phyloP scores from a whole-genome alignment of 2,329 filamentous ascomycete genomes.

The Nothophoma quercina region DNA sequence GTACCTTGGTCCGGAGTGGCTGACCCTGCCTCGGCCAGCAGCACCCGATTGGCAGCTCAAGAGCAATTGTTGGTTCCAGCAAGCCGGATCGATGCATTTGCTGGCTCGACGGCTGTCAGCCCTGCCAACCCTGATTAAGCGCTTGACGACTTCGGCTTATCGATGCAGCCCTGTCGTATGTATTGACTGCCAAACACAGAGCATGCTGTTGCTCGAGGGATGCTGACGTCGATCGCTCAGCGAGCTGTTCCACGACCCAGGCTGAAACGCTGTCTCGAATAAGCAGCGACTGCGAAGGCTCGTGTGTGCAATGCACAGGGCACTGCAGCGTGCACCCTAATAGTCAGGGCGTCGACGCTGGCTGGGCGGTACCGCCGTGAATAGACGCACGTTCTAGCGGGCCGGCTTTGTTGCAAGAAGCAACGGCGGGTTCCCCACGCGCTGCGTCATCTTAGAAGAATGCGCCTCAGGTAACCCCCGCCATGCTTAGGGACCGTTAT shows the following conservation, averaged over 20 bases:
- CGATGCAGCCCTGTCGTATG: neutral
- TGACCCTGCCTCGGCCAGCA: neutral
- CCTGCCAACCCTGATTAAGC: constrained; percentile 3
- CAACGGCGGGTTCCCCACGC: constrained; percentile 19
- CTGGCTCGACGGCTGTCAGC: constrained; percentile 7
- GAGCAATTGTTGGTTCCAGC: neutral
- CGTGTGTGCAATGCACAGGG: neutral
- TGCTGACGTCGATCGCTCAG: constrained; percentile 5
- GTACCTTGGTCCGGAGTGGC: neutral
- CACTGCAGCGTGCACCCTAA: neutral
- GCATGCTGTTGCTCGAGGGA: neutral
- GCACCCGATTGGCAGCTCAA: constrained; percentile 5
- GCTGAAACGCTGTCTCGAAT: neutral
- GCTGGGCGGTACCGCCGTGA: neutral
- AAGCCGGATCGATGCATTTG: constrained; percentile 1
- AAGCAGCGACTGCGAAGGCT: neutral
- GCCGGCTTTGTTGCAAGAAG: constrained; percentile 16
- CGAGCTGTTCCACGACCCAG: neutral
- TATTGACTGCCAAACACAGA: neutral
- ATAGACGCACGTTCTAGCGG: neutral
- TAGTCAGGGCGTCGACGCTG: neutral
- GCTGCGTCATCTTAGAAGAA: constrained; percentile 15
- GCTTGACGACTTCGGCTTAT: neutral
- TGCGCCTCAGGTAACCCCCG: constrained; percentile 36
- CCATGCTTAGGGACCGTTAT: constrained; percentile 22